phyloP scores from a whole-genome alignment of 2,329 filamentous ascomycete genomes.

The Fusarium hostae region DNA sequence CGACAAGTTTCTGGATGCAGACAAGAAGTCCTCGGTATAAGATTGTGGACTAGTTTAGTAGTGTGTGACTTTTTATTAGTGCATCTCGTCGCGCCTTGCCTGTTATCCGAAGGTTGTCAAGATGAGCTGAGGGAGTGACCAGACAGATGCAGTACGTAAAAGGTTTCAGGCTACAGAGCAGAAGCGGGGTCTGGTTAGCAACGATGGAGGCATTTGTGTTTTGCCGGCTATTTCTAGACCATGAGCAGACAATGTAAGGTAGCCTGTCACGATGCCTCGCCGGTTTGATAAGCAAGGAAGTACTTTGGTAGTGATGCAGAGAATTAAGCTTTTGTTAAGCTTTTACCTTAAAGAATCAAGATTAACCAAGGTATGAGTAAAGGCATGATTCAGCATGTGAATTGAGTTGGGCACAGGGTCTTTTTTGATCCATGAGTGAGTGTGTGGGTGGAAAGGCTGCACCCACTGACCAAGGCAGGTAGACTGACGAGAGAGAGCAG shows the following conservation, averaged over 20 bases:
- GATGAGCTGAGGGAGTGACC: slow-evolving; percentile 12
- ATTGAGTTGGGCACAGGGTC: slow-evolving; percentile 14
- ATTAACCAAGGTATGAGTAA: background rate
- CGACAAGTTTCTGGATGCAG: slow-evolving; percentile 9
- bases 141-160: slow-evolving; percentile 18
- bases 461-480: background rate
- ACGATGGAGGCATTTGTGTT: slow-evolving; percentile 6
- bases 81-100: background rate
- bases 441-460: background rate
- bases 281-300: background rate
- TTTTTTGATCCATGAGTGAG: background rate
- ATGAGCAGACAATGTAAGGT: background rate
- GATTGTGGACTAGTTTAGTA: background rate
- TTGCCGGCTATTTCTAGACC: background rate
- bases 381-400: slow-evolving; percentile 4
- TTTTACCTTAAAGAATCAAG: background rate
- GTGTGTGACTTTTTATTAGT: background rate
- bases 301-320: background rate
- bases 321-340: slow-evolving; percentile 23
- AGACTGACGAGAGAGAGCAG: background rate
- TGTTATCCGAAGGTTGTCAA: background rate
- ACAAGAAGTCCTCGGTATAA: background rate
- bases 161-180: slow-evolving; percentile 3
- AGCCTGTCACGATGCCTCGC: background rate
- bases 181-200: slow-evolving; percentile 11